phyloP scores from a whole-genome alignment of 2,329 filamentous ascomycete species.

The Samsoniella hepiali region DNA sequence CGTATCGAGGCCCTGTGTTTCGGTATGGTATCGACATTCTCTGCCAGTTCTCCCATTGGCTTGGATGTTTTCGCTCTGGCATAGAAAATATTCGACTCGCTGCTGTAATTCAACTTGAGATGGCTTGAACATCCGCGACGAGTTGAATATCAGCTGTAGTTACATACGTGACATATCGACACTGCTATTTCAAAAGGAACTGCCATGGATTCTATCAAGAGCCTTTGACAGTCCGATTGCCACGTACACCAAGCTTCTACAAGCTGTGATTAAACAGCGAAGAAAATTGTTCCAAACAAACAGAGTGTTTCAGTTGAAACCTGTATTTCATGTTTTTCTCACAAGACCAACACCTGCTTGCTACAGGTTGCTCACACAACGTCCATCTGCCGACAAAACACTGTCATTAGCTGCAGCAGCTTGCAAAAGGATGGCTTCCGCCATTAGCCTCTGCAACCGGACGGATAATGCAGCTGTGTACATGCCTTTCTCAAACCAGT shows the following conservation, averaged over 20 bases:
- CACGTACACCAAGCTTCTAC: no score
- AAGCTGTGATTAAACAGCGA: no score
- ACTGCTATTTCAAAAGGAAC: background rate
- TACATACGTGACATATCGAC: conserved; percentile 44
- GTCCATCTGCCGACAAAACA: no score
- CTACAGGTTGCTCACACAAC: no score
- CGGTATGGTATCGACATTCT: conserved; percentile 48
- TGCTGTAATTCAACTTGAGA: conserved; percentile 56
- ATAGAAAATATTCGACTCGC: conserved; percentile 48
- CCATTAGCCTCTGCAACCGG: conserved; percentile 23
- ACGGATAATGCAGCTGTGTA: conserved; percentile 20
- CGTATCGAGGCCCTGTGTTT: conserved; percentile 27
- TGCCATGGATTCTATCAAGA: background rate
- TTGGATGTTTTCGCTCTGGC: conserved; percentile 56
- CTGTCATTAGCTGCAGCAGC: no score
- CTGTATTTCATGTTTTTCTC: no score
- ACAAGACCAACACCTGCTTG: background rate
- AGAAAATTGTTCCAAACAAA: no score
- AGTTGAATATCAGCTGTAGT: conserved; percentile 59
- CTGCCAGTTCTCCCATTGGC: conserved; percentile 42
- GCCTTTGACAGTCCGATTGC: background rate
- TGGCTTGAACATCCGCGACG: conserved; percentile 50
- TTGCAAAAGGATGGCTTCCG: no score
- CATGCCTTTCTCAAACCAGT: conserved; percentile 20
- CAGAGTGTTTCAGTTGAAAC: no score